These are phyloP conservation scores for Mortierella sp. DNA, from an alignment of 371 early-diverging fungal genomes.

Conservation along the genomic window DNA sequence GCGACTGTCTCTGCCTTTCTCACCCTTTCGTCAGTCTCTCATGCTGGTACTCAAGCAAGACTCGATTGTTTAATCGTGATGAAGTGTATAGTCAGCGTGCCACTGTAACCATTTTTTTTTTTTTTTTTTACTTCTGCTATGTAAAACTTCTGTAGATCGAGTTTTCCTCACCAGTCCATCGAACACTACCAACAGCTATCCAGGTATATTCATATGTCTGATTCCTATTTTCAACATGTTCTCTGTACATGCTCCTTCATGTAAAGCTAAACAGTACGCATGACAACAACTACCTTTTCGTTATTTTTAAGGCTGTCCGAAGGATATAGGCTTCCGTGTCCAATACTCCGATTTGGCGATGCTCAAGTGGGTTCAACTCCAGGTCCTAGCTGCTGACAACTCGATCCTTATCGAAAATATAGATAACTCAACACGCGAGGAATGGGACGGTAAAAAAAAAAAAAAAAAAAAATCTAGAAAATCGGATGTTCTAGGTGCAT, in stretches of 20 bases:
- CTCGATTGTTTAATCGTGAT: no score
- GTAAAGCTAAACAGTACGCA: no score
- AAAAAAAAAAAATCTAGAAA: no score
- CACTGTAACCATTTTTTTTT: no score
- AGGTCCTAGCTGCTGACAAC: constrained; percentile 18
- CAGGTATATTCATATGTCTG: constrained; percentile 9
- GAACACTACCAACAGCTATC: constrained; percentile 7
- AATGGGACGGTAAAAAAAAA: constrained; percentile 35
- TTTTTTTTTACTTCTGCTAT: no score
- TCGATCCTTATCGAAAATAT: constrained; percentile 21
- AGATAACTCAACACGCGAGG: constrained; percentile 34
- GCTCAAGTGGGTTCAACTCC: constrained; percentile 37
- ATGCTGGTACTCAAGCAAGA: no score
- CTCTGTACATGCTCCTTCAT: neutral
- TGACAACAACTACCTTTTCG: neutral
- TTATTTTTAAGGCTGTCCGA: constrained; percentile 21
- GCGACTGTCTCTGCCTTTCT: no score
- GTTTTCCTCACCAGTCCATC: constrained; percentile 24
- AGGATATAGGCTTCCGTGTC: constrained; percentile 39
- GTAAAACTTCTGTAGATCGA: constrained; percentile 14
- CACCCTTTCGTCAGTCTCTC: no score
- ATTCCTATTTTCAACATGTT: neutral
- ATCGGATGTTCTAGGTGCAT: neutral
- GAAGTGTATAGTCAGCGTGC: no score
- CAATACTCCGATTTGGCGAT: constrained; percentile 47